phyloP scores from a whole-genome alignment of 805 yeast genomes.

The Yarrowia osloensis region DNA sequence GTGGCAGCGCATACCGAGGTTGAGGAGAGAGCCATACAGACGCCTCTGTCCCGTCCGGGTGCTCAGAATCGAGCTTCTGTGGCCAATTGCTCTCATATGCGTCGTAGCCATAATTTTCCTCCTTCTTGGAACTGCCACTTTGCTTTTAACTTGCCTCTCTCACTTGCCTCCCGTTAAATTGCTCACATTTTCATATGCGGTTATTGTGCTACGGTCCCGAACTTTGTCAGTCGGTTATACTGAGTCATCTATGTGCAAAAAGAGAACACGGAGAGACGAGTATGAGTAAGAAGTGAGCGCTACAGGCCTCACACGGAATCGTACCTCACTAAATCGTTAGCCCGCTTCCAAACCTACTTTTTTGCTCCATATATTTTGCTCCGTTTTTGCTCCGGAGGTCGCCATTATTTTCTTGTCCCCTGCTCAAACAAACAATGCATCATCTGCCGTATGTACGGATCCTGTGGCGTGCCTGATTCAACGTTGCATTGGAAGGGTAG shows the following conservation, averaged over 20 bases:
- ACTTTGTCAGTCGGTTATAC: neutral
- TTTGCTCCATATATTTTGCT: neutral
- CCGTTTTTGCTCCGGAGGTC: neutral
- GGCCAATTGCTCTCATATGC: neutral
- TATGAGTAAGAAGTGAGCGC: too few relatives aligned
- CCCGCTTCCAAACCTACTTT: neutral
- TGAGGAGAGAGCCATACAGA: neutral
- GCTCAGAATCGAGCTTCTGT: too few relatives aligned
- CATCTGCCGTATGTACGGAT: neutral
- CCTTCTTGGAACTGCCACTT: neutral
- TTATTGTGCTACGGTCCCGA: conserved; percentile 5
- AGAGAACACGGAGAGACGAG: neutral
- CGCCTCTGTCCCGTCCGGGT: too few relatives aligned
- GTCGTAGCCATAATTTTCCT: neutral
- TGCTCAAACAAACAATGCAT: neutral
- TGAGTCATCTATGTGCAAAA: neutral
- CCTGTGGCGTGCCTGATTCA: neutral
- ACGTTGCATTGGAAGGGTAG: neutral
- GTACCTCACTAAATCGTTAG: neutral
- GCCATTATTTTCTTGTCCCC: neutral
- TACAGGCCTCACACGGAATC: too few relatives aligned
- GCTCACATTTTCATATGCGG: conserved; percentile 23
- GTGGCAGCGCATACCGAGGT: neutral
- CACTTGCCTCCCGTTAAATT: neutral
- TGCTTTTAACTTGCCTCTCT: neutral